Evolutionary conservation across 805 yeast genomes (phyloP), one percentile per base, ranked within the genome.

Genomic region (Ogataea sp.): DNA sequence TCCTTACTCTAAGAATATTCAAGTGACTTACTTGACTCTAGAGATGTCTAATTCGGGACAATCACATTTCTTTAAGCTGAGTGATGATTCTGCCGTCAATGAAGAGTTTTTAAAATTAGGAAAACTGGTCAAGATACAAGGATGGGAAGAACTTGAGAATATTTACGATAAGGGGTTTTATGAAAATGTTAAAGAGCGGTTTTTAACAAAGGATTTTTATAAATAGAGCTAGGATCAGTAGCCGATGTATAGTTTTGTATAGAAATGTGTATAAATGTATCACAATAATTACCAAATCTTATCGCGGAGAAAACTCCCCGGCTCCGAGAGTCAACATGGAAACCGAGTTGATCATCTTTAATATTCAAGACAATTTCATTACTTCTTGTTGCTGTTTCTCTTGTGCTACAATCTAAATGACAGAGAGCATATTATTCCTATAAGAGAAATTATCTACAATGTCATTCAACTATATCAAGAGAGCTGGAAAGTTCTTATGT

Each of bases 401-500:
- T n/a, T n/a, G n/a, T n/a, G n/a, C n/a, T n/a, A n/a, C n/a, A n/a
- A n/a, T n/a, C n/a, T n/a, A n/a, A n/a, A n/a, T n/a, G n/a, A n/a
- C n/a, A n/a, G n/a, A n/a, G n/a, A n/a, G n/a, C n/a, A n/a, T n/a
- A n/a, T n/a, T n/a, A n/a, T n/a, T n/a, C n/a, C n/a, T n/a, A n/a
- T n/a, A n/a, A n/a, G n/a, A n/a, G n/a, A n/a, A n/a, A n/a, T n/a
- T n/a, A n/a, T n/a, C n/a, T 20, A 32, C 14, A 11, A 32, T 32
- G 34, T 32, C 34, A 4, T 32, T 32, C 24, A 32, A 32, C 26
- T 83, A 81, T 56, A 64, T 80, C 32, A 77, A 73, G 41, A 53
- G 64, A 16, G 88, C 86, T 2, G 71, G 80, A 28, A 93, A 93
- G 64, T 75, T 90, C 53, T 73, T 93, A 15, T 93, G 98, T 61